phyloP scores from a whole-genome alignment of 2,329 filamentous ascomycete species.

The Fusarium fujikuroi region DNA sequence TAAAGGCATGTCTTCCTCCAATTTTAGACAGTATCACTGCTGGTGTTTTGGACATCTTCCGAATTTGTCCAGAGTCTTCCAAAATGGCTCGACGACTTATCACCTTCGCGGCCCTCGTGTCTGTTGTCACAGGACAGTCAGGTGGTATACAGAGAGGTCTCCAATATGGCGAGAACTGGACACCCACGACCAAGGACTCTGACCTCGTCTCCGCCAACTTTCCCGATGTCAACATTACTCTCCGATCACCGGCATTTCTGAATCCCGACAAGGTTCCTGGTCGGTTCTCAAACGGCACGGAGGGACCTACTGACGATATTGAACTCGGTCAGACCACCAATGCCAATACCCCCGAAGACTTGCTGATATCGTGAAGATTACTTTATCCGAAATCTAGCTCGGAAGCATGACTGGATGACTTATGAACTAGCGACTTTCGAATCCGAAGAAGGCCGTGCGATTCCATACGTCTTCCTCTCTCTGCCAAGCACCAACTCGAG shows the following conservation, averaged over 20 bases:
- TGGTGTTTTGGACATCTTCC: rapidly evolving
- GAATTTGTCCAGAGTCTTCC: rapidly evolving
- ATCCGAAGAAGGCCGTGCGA: slow-evolving; percentile 15
- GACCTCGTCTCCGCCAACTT: slow-evolving; percentile 12
- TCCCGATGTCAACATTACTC: slow-evolving; percentile 9
- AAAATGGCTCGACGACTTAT: neutral
- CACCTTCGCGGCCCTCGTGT: neutral
- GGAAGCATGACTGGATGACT: slow-evolving; percentile 12
- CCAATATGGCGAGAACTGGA: slow-evolving; percentile 25
- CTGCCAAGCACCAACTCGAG: neutral
- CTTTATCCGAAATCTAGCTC: slow-evolving; percentile 1
- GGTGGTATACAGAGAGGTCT: slow-evolving; percentile 9
- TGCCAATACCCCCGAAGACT: rapidly evolving
- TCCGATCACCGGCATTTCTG: slow-evolving; percentile 10
- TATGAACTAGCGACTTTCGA: neutral
- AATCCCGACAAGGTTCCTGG: neutral
- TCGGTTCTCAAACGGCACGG: slow-evolving; percentile 3
- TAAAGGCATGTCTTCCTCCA: rapidly evolving
- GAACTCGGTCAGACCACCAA: neutral
- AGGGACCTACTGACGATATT: slow-evolving; percentile 1
- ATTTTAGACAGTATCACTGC: neutral
- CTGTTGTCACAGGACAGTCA: neutral
- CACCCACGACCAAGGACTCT: neutral
- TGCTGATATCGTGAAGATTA: neutral
- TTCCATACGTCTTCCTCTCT: slow-evolving; percentile 12